phyloP scores from a whole-genome alignment of 108 stramenopile genomes.

The Skeletonema menzelii region DNA sequence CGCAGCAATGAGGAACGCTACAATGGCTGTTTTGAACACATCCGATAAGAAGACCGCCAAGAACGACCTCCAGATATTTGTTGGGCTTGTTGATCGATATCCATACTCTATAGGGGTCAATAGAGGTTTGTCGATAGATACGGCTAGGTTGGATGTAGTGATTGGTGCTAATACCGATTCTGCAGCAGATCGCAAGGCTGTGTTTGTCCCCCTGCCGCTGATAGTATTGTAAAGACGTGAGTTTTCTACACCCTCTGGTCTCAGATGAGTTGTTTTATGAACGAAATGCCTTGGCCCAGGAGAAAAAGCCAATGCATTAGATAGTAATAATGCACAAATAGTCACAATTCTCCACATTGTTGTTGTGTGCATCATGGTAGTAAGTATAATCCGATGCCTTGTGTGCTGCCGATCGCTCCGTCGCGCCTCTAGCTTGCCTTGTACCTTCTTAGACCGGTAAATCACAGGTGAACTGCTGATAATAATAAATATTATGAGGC shows the following conservation, averaged over 20 bases:
- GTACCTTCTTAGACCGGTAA: not conserved
- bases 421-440: not conserved
- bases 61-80: slow-evolving; percentile 28
- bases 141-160: slow-evolving; percentile 38
- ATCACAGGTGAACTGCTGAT: not conserved
- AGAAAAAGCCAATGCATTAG: not conserved
- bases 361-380: not conserved
- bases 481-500: not conserved
- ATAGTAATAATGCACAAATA: not conserved
- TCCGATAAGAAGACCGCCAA: slow-evolving; percentile 45
- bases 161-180: slow-evolving; percentile 4
- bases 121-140: slow-evolving; percentile 42
- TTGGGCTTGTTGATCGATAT: slow-evolving; percentile 7
- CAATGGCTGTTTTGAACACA: slow-evolving; percentile 46
- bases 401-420: not conserved
- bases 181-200: not conserved
- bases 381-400: not conserved
- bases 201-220: not conserved
- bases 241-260: not conserved
- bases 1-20: slow-evolving; percentile 46
- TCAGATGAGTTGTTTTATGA: not conserved
- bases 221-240: not conserved
- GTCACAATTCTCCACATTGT: not conserved
- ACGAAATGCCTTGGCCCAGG: not conserved
- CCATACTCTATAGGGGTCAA: slow-evolving; percentile 34